Evolutionary conservation across 1,139 yeast species (phyloP), one percentile per base, ranked within the genome.

Genomic region (Debaryomyces fabryi): DNA sequence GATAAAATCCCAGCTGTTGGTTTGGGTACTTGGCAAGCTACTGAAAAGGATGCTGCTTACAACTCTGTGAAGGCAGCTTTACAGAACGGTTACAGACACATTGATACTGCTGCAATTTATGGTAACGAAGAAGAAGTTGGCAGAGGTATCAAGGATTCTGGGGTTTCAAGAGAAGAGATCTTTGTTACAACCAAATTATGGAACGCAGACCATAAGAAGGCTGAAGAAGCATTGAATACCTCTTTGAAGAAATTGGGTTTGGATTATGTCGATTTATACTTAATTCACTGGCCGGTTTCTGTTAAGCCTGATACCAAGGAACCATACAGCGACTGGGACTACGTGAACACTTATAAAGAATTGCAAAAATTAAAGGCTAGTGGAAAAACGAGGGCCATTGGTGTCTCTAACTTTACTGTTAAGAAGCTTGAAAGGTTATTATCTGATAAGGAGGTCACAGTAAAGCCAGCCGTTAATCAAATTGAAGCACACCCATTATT

Each of bases 261-360:
- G 57, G 96, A 88, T 47, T 91, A 91, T 60, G 85, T 91, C 49
- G 97, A 91, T 64, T 74, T 91, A 58, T 86, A 85, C 65, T 77
- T 91, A 64, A 79, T 89, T 62, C 97, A 92, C 70, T 90, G 96
- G 96, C 97, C 97, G 4, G 76, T 81, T 46, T 78, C 88, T 1
- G 63, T 81, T 50, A 74, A 78, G 46, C 61, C 67, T 3, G 51
- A 48, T 12, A 53, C 61, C 33, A 53, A 57, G 4, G 39, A 51
- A 20, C 50, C 69, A 66, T 58, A 67, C 68, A 36, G 49, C 1
- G 78, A 74, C 46, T 83, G 86, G 81, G 71, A 76, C 59, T 80
- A 76, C 57, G 67, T 83, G 52, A 82, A 87, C 62, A 83, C 96
- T 45, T 90, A 88, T 82, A 81, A 80, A 64, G 69, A 71, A 49